Evolutionary conservation across 2,329 filamentous ascomycete genomes (phyloP), one percentile per base, ranked within the genome.

Genomic region (Pezicula carpinea): DNA sequence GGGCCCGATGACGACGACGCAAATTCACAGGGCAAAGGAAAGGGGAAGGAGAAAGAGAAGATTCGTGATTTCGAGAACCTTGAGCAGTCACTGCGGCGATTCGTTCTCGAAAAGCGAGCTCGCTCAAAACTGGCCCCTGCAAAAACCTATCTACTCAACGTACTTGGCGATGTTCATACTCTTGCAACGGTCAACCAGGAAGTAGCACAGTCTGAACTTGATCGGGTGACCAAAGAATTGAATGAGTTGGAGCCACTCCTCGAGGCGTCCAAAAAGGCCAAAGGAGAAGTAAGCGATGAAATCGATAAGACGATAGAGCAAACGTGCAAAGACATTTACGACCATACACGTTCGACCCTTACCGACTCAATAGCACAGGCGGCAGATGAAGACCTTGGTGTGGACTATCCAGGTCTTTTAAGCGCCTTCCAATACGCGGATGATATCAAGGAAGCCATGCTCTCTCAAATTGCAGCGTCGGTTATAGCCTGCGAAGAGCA

Each of bases 81-180:
- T 5, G 93, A 99, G 66, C 82, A 88, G 55, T 93, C 93, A 3
- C 69, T 99, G 32, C 81, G 93, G 49, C 83, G 91, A 38, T 99
- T 99, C 58, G 93, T 99, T 6, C 76, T 99, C 21, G 93, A 99
- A 64, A 97, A 97, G 74, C 82, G 93, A 47, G 90, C 93, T 40
- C 82, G 90, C 23, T 97, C 93, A 7, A 99, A 99, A 71, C 78
- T 99, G 50, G 92, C 93, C 1, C 93, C 93, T 5, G 93, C 93
- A 6, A 91, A 90, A 68, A 97, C 92, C 2, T 99, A 99, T 63
- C 80, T 99, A 1, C 74, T 95, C 59, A 99, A 99, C 65, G 85
- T 97, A 21, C 76, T 99, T 29, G 86, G 89, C 57, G 93, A 99
- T 61, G 76, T 99, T 49, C 75, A 89, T 61, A 84, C 82, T 4